Evolutionary conservation across 2,329 filamentous ascomycete species (phyloP).

Genomic region (Zarea fungicola): DNA sequence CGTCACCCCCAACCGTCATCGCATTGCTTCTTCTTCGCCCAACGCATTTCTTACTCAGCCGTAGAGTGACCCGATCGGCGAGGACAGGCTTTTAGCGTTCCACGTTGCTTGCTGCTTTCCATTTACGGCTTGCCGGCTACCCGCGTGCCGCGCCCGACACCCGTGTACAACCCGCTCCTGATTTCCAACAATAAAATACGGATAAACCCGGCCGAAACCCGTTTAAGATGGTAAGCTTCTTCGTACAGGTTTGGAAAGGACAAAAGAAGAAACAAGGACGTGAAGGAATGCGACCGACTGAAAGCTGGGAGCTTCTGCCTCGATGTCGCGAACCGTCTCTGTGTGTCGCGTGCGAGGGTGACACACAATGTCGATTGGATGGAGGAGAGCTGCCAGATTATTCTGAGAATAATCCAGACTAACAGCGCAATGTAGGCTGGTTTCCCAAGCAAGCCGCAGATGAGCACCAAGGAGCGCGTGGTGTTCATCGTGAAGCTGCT

Average conservation of each 20-base stretch:
- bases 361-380: not conserved
- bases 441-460: conserved; percentile 16
- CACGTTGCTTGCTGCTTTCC: not conserved
- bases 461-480: conserved; percentile 18
- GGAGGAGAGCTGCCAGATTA: not conserved
- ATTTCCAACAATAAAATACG: conserved; percentile 1
- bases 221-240: conserved; percentile 10
- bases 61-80: not conserved
- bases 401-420: not conserved
- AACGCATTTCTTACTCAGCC: not conserved
- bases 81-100: too few relatives aligned
- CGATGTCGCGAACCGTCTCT: too few relatives aligned
- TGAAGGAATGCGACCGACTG: not conserved
- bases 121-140: too few relatives aligned
- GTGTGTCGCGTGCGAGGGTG: not conserved
- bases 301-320: too few relatives aligned
- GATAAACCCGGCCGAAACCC: not conserved
- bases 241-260: not conserved
- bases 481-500: conserved; percentile 14
- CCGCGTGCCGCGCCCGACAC: conserved; percentile 1
- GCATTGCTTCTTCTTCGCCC: too few relatives aligned
- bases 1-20: too few relatives aligned
- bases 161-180: not conserved
- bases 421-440: conserved; percentile 1
- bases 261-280: not conserved